These are phyloP conservation scores for Chrysanthemum lavandulifolium DNA, from an alignment of 129 eudicot genomes.

Conservation along the genomic window DNA sequence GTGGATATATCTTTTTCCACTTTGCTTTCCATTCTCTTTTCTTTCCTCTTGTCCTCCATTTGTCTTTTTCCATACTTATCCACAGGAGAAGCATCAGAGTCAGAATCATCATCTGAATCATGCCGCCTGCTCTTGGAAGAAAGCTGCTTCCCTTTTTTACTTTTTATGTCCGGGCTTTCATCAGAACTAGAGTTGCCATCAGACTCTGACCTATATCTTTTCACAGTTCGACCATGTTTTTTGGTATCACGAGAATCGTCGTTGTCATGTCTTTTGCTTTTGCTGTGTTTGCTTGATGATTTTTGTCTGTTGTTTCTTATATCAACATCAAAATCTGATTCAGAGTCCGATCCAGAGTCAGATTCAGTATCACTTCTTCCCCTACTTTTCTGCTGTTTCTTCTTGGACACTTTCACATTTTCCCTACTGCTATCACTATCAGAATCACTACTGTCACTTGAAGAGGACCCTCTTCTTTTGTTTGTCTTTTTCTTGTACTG, in stretches of 20 bases:
- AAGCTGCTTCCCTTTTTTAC: slow-evolving; percentile 33
- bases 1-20: slow-evolving; percentile 27
- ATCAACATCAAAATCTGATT: slow-evolving; percentile 49
- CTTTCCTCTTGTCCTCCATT: slow-evolving; percentile 25
- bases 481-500: slow-evolving; percentile 35
- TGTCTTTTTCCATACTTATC: slow-evolving; percentile 25
- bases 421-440: slow-evolving; percentile 6
- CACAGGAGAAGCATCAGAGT: slow-evolving; percentile 29
- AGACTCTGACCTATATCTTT: slow-evolving; percentile 22
- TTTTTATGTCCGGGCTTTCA: slow-evolving; percentile 23
- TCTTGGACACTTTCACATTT: not conserved
- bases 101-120: slow-evolving; percentile 60
- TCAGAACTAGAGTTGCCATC: slow-evolving; percentile 36
- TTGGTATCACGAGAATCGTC: slow-evolving; percentile 34
- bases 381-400: slow-evolving; percentile 15
- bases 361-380: slow-evolving; percentile 29
- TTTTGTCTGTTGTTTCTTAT: slow-evolving; percentile 30
- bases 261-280: slow-evolving; percentile 36
- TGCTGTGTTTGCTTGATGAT: slow-evolving; percentile 38
- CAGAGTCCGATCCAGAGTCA: slow-evolving; percentile 11
- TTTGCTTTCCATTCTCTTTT: slow-evolving; percentile 23
- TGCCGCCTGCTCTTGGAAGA: slow-evolving; percentile 33
- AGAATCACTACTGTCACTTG: slow-evolving; percentile 29
- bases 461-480: slow-evolving; percentile 40
- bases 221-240: slow-evolving; percentile 30